A percentile compares a stretch with the other conserved stretches of the same genome.
These are phyloP conservation scores for Anisodus tanguticus DNA, from an alignment of 257 asterid genomes.

Conservation along the genomic window DNA sequence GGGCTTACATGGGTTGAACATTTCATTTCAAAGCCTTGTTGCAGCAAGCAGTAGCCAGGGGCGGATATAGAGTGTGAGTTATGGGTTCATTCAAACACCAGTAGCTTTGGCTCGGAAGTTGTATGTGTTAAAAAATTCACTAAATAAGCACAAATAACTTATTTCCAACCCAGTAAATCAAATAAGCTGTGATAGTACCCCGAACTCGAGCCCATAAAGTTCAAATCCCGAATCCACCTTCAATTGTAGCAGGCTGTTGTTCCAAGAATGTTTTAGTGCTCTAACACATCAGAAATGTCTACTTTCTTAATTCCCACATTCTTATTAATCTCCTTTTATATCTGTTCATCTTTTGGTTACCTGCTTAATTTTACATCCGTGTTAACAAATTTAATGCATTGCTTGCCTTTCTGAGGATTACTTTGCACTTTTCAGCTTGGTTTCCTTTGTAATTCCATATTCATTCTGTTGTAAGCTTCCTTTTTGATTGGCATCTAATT, in stretches of 20 bases:
- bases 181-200: neutral
- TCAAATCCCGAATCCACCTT: neutral
- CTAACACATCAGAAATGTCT: neutral
- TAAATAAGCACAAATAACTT: neutral
- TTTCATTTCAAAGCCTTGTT: neutral
- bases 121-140: neutral
- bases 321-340: neutral
- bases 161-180: neutral
- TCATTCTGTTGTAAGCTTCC: slow-evolving; percentile 9
- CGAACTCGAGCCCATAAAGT: slow-evolving; percentile 1
- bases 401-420: neutral
- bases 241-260: neutral
- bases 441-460: neutral
- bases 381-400: neutral
- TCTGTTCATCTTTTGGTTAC: neutral
- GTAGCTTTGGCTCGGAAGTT: neutral
- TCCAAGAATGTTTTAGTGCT: slow-evolving; percentile 8
- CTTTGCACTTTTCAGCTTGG: neutral
- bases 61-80: neutral
- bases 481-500: neutral
- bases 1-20: neutral
- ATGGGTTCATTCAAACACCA: neutral
- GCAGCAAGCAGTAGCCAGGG: slow-evolving; percentile 14
- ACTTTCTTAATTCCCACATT: neutral
- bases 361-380: slow-evolving; percentile 13